Base-by-base conservation (phyloP, 2,329 filamentous ascomycete species). In the Diaporthe humulicola region DNA sequence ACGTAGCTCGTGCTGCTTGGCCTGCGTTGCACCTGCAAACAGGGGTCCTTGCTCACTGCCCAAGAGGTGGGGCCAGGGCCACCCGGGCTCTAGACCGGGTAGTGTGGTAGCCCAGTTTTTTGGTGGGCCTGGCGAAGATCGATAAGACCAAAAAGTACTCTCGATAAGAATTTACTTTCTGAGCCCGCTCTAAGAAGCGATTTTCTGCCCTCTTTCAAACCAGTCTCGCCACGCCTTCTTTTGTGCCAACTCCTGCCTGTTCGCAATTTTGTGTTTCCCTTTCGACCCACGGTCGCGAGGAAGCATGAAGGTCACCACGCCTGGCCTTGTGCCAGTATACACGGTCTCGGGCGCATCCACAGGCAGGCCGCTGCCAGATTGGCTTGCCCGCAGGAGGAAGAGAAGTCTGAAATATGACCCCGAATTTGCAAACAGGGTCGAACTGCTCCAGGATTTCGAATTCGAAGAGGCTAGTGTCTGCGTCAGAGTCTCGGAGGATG, bases 381-480 rank as follows among this genome's bases (percentile, higher is more conserved):
- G 97, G 96, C 93, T 99, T 76, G 94, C 95, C 45, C 91, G 95
- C 78, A 93, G 95, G 80, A 90, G 96, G 82, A 98, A 98, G 88
- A 90, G 94, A 82, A 97, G 94, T 81, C 87, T 98, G 79, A 98
- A 98, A 85, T 92, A 96, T 78, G 96, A 98, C 82, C 89, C 94
- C 75, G 96, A 98, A 82, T 98, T 96, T 85, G 93, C 96, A 77
- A 98, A 95, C 83, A 93, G 97, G 78, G 93, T 99, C 79, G 97
- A 99, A 84, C 88, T 99, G 74, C 90, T 99, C 50, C 97, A 99
- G 81, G 97, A 99, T 82, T 99, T 99, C 83, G 96, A 97, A 81
- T 98, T 99, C 80, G 96, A 98, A 80, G 96, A 98, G 85, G 96
- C 97, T 54, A 98, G 95, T 82, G 91, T 93, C 78, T 98, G 96